These are phyloP conservation scores for Fusarium gaditjirri DNA, from an alignment of 2,329 filamentous ascomycete genomes.

Conservation along the genomic window DNA sequence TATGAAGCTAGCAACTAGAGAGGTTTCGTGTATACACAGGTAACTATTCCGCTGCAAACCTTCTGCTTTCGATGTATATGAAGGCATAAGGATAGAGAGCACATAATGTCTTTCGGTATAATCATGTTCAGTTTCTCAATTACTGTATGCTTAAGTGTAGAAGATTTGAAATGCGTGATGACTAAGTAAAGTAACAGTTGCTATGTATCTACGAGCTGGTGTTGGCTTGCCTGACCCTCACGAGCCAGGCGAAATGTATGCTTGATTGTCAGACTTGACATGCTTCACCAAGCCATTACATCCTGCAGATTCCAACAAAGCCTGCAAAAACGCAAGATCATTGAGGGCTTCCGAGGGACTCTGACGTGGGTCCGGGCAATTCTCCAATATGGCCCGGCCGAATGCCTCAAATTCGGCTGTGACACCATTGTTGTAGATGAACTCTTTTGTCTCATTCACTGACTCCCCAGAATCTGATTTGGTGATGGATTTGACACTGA, in stretches of 20 bases:
- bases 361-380: background rate
- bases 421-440: background rate
- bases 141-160: rapidly evolving
- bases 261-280: background rate
- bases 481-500: background rate
- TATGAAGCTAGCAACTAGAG: rapidly evolving
- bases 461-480: background rate
- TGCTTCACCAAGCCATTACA: background rate
- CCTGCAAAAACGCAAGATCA: background rate
- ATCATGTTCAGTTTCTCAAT: rapidly evolving
- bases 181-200: rapidly evolving
- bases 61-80: rapidly evolving
- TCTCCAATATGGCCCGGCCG: background rate
- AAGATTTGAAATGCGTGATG: rapidly evolving
- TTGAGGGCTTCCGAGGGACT: background rate
- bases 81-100: background rate
- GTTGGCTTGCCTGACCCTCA: too few species aligned
- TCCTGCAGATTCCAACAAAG: background rate
- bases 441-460: background rate
- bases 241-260: too few species aligned
- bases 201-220: background rate
- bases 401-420: background rate
- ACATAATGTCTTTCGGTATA: rapidly evolving
- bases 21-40: background rate
- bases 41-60: rapidly evolving